Conservation (phyloP, 2,329 filamentous ascomycete genomes). For the Fusarium heterosporum region DNA sequence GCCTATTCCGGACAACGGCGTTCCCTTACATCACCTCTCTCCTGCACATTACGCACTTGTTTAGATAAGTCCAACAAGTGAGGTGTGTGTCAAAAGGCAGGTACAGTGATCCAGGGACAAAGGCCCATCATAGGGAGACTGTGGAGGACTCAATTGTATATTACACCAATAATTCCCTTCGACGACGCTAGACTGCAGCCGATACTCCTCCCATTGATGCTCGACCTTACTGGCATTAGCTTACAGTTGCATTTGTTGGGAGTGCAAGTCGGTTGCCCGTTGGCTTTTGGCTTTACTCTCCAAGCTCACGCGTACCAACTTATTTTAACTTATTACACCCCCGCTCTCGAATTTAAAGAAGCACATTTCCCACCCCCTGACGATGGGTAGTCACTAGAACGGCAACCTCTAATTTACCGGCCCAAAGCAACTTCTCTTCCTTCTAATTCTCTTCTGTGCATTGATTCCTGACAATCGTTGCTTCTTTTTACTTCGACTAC, state of each 20-base stretch:
- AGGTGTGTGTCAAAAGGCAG: constrained; percentile 39
- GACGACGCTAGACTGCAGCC: constrained; percentile 13
- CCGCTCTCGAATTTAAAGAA: constrained; percentile 36
- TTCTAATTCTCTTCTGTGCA: constrained; percentile 10
- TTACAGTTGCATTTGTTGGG: constrained; percentile 35
- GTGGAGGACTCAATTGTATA: constrained; percentile 28
- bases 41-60: constrained; percentile 32
- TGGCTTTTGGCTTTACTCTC: background rate
- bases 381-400: constrained; percentile 24
- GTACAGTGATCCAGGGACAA: constrained; percentile 40
- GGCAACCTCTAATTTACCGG: constrained; percentile 38
- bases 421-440: constrained; percentile 23
- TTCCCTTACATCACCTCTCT: constrained; percentile 12
- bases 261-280: constrained; percentile 20
- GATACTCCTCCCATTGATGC: constrained; percentile 25
- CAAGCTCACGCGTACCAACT: background rate
- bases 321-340: constrained; percentile 39
- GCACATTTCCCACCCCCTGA: constrained; percentile 39
- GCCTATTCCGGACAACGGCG: constrained; percentile 42
- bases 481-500: constrained; percentile 15
- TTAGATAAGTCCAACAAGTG: constrained; percentile 7
- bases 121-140: constrained; percentile 24
- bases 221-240: constrained; percentile 17
- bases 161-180: constrained; percentile 19
- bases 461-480: constrained; percentile 3